A percentile compares a stretch with the other conserved stretches of the same genome.
These are phyloP conservation scores for Panaeolus cyanescens DNA, from an alignment of 768 basidiomycete genomes.

Conservation along the genomic window DNA sequence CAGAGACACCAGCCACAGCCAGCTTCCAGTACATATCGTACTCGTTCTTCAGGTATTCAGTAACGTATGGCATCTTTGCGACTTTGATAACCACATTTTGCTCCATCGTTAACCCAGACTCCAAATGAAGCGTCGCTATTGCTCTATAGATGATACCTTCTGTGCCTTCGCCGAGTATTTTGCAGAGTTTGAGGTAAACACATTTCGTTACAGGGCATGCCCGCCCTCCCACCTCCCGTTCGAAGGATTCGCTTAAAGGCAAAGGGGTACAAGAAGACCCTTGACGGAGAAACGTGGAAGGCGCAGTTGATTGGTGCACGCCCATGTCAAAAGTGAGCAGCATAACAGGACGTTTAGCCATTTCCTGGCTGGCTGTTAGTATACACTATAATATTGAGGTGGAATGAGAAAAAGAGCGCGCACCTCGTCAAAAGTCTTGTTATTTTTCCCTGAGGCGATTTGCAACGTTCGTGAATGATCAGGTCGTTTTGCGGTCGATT, in stretches of 20 bases:
- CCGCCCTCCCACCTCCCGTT: neutral
- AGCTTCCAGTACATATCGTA: neutral
- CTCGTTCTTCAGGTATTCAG: neutral
- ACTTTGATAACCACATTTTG: neutral
- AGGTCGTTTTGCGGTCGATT: neutral
- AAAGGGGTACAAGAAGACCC: neutral
- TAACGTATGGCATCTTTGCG: neutral
- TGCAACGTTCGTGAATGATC: too few relatives aligned
- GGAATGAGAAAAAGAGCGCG: neutral
- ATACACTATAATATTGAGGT: neutral
- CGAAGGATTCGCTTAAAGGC: neutral
- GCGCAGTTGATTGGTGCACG: neutral
- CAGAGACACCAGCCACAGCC: neutral
- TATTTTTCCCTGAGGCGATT: neutral
- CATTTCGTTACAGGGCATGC: neutral
- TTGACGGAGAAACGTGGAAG: neutral
- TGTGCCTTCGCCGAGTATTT: neutral
- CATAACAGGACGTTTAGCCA: neutral
- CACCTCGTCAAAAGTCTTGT: neutral
- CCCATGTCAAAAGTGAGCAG: neutral
- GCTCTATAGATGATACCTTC: neutral
- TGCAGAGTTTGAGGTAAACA: neutral
- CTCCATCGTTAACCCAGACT: neutral
- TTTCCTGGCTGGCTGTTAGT: neutral
- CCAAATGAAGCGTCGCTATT: neutral